Evolutionary conservation across 2,329 filamentous ascomycete species (phyloP).

Genomic region (Venturiaceae sp.): DNA sequence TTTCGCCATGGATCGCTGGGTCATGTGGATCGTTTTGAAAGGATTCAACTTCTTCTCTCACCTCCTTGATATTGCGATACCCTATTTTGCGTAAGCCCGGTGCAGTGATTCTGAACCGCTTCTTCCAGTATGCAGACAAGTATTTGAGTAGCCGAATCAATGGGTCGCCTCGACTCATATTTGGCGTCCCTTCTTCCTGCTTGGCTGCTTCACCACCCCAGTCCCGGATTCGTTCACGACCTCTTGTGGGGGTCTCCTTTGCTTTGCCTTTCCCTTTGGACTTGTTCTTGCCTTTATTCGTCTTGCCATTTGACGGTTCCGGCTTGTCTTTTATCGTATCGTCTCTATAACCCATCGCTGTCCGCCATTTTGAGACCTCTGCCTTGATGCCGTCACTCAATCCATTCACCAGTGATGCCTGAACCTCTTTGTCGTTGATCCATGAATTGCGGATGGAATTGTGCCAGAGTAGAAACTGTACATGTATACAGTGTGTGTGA

Average conservation of each 20-base stretch:
- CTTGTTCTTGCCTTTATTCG: conserved; percentile 22
- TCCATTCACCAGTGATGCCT: conserved; percentile 66
- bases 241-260: conserved; percentile 27
- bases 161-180: conserved; percentile 77
- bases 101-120: conserved; percentile 65
- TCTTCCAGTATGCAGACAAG: conserved; percentile 80
- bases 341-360: conserved; percentile 53
- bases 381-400: conserved; percentile 58
- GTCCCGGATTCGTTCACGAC: conserved; percentile 39
- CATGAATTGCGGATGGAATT: conserved; percentile 80
- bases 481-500: conserved; percentile 79
- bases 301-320: conserved; percentile 29
- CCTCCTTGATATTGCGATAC: conserved; percentile 67
- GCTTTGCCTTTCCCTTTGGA: conserved; percentile 23
- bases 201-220: conserved; percentile 63
- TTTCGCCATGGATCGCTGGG: conserved; percentile 62
- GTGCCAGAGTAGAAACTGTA: conserved; percentile 80
- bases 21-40: conserved; percentile 57
- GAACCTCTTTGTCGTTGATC: conserved; percentile 67
- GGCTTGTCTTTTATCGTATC: conserved; percentile 4
- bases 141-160: conserved; percentile 65
- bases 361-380: conserved; percentile 64
- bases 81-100: conserved; percentile 83
- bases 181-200: conserved; percentile 59
- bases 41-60: conserved; percentile 64